Evolutionary conservation across 2,329 filamentous ascomycete species (phyloP).

Genomic region (Penicillium sp.): DNA sequence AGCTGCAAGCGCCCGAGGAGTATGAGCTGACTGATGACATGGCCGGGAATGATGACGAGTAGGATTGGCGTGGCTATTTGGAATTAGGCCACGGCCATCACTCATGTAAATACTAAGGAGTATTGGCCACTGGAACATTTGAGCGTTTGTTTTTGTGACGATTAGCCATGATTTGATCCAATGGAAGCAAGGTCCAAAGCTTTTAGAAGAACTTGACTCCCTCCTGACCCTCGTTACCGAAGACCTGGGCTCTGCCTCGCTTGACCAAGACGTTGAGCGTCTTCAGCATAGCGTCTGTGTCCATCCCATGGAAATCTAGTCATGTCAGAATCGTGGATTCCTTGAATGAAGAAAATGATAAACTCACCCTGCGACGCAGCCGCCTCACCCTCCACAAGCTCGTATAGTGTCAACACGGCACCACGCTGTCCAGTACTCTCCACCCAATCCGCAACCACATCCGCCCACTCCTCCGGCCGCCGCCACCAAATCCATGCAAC

Average conservation of each 20-base stretch:
- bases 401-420: slow-evolving; percentile 84
- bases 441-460: slow-evolving; percentile 66
- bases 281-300: slow-evolving; percentile 71
- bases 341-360: not conserved
- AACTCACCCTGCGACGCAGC: slow-evolving; percentile 60
- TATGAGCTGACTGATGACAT: slow-evolving; percentile 47
- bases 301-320: slow-evolving; percentile 80
- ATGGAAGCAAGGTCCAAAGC: slow-evolving; percentile 5
- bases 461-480: slow-evolving; percentile 85
- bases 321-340: slow-evolving; percentile 5
- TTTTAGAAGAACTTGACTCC: slow-evolving; percentile 94
- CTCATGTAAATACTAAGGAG: slow-evolving; percentile 9
- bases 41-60: slow-evolving; percentile 20
- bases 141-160: slow-evolving; percentile 17
- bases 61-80: slow-evolving; percentile 3
- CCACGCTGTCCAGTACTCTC: slow-evolving; percentile 86
- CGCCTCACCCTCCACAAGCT: slow-evolving; percentile 80
- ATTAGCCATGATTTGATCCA: slow-evolving; percentile 22
- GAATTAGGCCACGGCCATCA: not conserved
- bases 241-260: slow-evolving; percentile 85
- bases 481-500: slow-evolving; percentile 76
- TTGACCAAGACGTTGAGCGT: slow-evolving; percentile 78
- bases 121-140: slow-evolving; percentile 7
- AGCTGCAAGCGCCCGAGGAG: slow-evolving; percentile 60
- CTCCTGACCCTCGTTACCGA: slow-evolving; percentile 78